phyloP scores from a whole-genome alignment of 495 filamentous ascomycete species.

The Aspergillus homomorphus region DNA sequence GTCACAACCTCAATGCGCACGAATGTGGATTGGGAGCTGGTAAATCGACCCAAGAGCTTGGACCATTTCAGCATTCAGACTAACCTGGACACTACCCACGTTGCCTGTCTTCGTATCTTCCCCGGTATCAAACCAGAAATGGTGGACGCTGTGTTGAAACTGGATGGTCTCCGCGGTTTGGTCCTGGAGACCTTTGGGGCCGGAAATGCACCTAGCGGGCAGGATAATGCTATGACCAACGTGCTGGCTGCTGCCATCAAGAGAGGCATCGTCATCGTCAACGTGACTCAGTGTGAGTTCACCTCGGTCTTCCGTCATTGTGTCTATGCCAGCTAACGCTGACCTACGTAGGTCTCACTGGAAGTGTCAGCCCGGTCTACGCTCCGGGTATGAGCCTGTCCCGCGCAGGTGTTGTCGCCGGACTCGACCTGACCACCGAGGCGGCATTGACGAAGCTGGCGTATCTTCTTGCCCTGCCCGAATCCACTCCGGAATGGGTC shows the following conservation, averaged over 20 bases:
- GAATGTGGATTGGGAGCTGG: slow-evolving; percentile 78
- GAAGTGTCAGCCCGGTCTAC: slow-evolving; percentile 86
- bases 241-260: slow-evolving; percentile 74
- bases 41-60: slow-evolving; percentile 70
- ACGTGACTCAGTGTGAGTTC: slow-evolving; percentile 80
- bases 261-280: slow-evolving; percentile 84
- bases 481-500: slow-evolving; percentile 59
- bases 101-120: slow-evolving; percentile 91
- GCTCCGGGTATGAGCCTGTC: slow-evolving; percentile 85
- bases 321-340: neutral
- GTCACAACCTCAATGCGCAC: slow-evolving; percentile 76
- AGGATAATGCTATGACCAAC: slow-evolving; percentile 77
- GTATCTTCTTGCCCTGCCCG: slow-evolving; percentile 73
- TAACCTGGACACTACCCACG: slow-evolving; percentile 79
- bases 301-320: neutral
- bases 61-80: slow-evolving; percentile 73
- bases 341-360: slow-evolving; percentile 55
- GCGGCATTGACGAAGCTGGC: slow-evolving; percentile 91
- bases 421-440: slow-evolving; percentile 90
- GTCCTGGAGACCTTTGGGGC: slow-evolving; percentile 95
- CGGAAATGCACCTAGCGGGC: slow-evolving; percentile 85
- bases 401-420: slow-evolving; percentile 87
- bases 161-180: slow-evolving; percentile 77
- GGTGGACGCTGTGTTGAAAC: slow-evolving; percentile 79
- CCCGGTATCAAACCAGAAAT: slow-evolving; percentile 94